Evolutionary conservation across 2,329 filamentous ascomycete genomes (phyloP).

Genomic region (Alternaria infectoria): DNA sequence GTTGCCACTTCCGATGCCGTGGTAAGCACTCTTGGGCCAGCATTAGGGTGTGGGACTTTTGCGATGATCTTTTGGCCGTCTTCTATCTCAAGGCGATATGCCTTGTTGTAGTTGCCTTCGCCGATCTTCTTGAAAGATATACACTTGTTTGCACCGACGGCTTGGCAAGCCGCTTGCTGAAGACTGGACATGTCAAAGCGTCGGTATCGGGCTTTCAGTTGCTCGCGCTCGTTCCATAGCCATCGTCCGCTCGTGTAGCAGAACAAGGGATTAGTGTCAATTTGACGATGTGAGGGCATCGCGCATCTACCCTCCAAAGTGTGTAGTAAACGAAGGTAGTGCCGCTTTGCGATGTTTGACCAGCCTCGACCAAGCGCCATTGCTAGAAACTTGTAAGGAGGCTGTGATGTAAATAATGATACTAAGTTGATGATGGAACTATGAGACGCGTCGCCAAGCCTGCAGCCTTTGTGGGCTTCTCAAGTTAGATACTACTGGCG

Average conservation of each 20-base stretch:
- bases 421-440: neutral
- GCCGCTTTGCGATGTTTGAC: conserved; percentile 16
- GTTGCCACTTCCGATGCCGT: conserved; percentile 39
- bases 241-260: conserved; percentile 32
- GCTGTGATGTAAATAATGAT: neutral
- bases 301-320: conserved; percentile 4
- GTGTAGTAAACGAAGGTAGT: conserved; percentile 15
- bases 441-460: neutral
- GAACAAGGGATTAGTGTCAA: conserved; percentile 21
- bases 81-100: conserved; percentile 21
- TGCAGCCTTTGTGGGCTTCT: neutral
- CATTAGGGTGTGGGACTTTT: conserved; percentile 35
- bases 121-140: conserved; percentile 26
- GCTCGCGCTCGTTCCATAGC: conserved; percentile 30
- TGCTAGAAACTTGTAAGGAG: neutral
- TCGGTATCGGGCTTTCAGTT: conserved; percentile 25
- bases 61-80: conserved; percentile 31
- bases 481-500: neutral
- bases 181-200: conserved; percentile 26
- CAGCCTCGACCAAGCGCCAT: neutral
- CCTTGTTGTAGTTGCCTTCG: conserved; percentile 33
- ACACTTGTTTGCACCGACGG: conserved; percentile 19
- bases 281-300: conserved; percentile 9
- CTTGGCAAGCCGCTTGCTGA: conserved; percentile 21
- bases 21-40: conserved; percentile 23